Evolutionary conservation across 225 moss, liverwort and hornwort species (phyloP).

Genomic region (Thuidium tamariscinum): DNA sequence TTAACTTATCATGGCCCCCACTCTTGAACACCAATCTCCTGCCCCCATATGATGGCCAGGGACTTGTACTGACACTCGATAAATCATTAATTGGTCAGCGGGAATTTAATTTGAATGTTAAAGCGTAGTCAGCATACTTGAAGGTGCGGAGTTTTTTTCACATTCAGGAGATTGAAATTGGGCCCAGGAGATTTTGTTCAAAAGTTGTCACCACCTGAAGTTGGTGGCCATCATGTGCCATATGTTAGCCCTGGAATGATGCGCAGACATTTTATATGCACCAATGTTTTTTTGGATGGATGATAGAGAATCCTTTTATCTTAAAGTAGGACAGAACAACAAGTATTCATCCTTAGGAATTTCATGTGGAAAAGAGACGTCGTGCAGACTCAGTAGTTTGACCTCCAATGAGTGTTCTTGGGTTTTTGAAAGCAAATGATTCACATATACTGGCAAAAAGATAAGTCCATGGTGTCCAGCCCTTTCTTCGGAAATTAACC

Average conservation of each 20-base stretch:
- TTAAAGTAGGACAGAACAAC: neutral
- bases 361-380: neutral
- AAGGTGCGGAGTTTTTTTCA: neutral
- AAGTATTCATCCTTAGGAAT: neutral
- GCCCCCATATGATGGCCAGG: neutral
- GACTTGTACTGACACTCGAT: neutral
- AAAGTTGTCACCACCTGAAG: neutral
- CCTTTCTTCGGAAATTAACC: accelerated
- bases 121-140: neutral
- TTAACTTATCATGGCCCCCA: neutral
- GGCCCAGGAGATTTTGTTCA: neutral
- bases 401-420: neutral
- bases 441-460: neutral
- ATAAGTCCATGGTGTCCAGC: accelerated
- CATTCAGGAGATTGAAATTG: neutral
- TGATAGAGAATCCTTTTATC: neutral
- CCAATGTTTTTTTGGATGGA: no score
- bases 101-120: neutral
- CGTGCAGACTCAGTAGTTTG: neutral
- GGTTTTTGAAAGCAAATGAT: neutral
- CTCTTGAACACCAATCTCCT: neutral
- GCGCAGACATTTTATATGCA: no score
- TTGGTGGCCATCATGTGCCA: neutral
- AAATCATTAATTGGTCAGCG: neutral
- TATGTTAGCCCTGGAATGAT: no score